Conservation (phyloP, 2,329 filamentous ascomycete species). For the Endoconidiophora polonica region DNA sequence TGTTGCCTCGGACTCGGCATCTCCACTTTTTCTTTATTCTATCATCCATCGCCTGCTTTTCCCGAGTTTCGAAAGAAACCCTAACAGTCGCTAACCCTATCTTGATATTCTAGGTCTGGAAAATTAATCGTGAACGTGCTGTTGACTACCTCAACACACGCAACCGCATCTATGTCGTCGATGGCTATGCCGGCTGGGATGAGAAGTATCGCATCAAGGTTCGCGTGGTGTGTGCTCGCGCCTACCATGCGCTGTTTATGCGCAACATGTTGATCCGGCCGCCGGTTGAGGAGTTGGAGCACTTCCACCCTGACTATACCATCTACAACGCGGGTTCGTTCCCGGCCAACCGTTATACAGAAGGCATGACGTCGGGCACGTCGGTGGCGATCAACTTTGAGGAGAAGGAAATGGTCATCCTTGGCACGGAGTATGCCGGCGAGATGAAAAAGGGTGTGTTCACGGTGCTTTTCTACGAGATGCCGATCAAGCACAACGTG, state of each 20-base stretch:
- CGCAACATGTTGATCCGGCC: conserved; percentile 99
- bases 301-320: conserved; percentile 98
- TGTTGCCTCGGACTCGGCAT: no score
- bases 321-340: conserved; percentile 99
- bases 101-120: conserved; percentile 61
- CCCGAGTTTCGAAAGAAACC: background rate
- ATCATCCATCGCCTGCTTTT: background rate
- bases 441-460: conserved; percentile 98
- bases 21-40: no score
- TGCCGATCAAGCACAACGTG: conserved; percentile 99
- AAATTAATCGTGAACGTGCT: conserved; percentile 97
- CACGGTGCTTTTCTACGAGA: conserved; percentile 99
- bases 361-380: conserved; percentile 96
- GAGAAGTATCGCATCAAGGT: conserved; percentile 96
- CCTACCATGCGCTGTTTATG: conserved; percentile 99
- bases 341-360: conserved; percentile 94
- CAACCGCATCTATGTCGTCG: conserved; percentile 95
- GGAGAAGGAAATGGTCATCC: conserved; percentile 99
- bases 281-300: conserved; percentile 73
- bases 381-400: conserved; percentile 98
- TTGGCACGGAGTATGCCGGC: conserved; percentile 95
- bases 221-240: conserved; percentile 92
- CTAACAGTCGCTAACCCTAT: conserved; percentile 5
- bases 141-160: conserved; percentile 98
- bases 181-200: conserved; percentile 96